Evolutionary conservation across 306 rosid genomes (phyloP).

Genomic region (Gynostemma pentaphyllum): DNA sequence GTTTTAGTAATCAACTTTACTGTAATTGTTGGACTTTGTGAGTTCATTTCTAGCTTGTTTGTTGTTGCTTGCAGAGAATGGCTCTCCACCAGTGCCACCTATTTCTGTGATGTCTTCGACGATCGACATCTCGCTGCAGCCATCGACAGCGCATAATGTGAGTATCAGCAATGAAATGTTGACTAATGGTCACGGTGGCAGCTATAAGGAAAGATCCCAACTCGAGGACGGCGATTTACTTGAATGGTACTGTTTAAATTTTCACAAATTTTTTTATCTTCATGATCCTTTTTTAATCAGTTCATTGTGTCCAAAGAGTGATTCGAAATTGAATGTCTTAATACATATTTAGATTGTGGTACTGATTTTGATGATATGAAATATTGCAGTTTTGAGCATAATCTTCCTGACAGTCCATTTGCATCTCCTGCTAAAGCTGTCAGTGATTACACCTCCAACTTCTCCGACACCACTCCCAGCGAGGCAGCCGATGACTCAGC

Average conservation of each 20-base stretch:
- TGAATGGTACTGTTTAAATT: conserved; percentile 38
- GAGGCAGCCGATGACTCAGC: conserved; percentile 25
- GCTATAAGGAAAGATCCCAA: conserved; percentile 38
- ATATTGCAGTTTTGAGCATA: conserved; percentile 79
- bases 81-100: conserved; percentile 3
- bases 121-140: conserved; percentile 25
- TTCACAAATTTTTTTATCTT: neutral
- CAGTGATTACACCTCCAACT: conserved; percentile 33
- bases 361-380: too few relatives aligned
- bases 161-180: conserved; percentile 26
- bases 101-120: neutral
- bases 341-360: neutral
- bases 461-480: conserved; percentile 16
- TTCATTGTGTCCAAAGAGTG: neutral
- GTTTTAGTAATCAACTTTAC: neutral
- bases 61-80: conserved; percentile 36
- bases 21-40: conserved; percentile 15
- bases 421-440: conserved; percentile 86
- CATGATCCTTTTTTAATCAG: neutral
- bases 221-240: conserved; percentile 45
- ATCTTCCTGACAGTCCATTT: conserved; percentile 94
- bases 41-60: neutral
- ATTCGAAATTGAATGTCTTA: neutral
- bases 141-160: conserved; percentile 1
- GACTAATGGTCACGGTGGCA: conserved; percentile 19